These are phyloP conservation scores for Mallotus repandus DNA, from an alignment of 441 rosid genomes.

Conservation along the genomic window DNA sequence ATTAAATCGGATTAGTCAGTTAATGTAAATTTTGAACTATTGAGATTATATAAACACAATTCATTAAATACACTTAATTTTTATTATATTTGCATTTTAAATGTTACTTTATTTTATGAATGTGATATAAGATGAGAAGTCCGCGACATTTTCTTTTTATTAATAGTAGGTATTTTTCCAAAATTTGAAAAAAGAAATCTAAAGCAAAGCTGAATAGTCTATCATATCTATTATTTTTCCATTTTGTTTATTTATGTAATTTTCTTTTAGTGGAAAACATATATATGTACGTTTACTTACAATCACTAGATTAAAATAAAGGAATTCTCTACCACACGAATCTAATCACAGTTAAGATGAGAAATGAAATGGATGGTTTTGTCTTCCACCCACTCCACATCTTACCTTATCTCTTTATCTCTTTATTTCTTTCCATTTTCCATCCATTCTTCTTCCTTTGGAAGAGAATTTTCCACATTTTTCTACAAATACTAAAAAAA, in stretches of 20 bases:
- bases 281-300: not conserved
- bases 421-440: constrained; percentile 6
- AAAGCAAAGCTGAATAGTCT: not conserved
- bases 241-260: no score
- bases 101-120: no score
- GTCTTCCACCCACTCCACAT: constrained; percentile 42
- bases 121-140: no score
- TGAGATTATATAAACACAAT: no score
- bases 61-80: no score
- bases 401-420: constrained; percentile 42
- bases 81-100: no score
- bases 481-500: not conserved
- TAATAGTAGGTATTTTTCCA: not conserved
- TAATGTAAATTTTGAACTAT: no score
- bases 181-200: not conserved
- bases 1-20: no score
- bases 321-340: constrained; percentile 15
- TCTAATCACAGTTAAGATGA: constrained; percentile 18
- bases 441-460: not conserved
- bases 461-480: not conserved
- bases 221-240: not conserved
- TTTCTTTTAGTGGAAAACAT: not conserved
- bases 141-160: not conserved
- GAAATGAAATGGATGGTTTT: constrained; percentile 13
- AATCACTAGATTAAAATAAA: constrained; percentile 10